Conservation (phyloP, 1,284 basidiomycete species). For the Papiliotrema terrestris region DNA sequence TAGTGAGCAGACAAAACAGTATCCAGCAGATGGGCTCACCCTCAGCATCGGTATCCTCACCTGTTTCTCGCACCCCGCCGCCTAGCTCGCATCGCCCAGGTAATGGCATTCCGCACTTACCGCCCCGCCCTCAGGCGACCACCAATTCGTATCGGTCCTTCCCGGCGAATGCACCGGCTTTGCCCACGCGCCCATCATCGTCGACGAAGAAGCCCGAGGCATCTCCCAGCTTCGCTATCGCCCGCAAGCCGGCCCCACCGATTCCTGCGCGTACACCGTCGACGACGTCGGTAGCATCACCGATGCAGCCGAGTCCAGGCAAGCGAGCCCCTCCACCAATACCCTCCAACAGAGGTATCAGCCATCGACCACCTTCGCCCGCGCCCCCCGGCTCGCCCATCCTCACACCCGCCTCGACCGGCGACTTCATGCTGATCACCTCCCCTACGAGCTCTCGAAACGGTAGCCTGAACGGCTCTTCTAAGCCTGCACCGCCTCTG, state of each 20-base stretch:
- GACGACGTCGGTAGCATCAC: neutral
- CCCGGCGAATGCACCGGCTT: conserved; percentile 1
- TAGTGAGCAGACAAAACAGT: conserved; percentile 7
- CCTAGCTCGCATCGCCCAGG: conserved; percentile 9
- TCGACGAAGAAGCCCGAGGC: neutral
- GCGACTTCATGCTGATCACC: conserved; percentile 39
- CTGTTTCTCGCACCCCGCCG: neutral
- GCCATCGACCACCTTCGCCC: neutral
- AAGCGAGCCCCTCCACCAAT: conserved; percentile 7
- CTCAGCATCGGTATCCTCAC: conserved; percentile 5
- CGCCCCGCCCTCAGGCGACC: conserved; percentile 1
- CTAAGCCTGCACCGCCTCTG: conserved; percentile 12
- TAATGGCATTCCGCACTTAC: neutral
- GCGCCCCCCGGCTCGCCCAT: conserved; percentile 11
- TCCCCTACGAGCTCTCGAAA: conserved; percentile 7
- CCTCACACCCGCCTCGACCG: conserved; percentile 36
- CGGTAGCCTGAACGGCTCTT: neutral
- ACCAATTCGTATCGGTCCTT: neutral
- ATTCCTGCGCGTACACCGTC: conserved; percentile 11
- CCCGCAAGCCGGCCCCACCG: conserved; percentile 12
- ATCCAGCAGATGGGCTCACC: neutral
- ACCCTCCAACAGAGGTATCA: conserved; percentile 6
- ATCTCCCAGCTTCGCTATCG: neutral
- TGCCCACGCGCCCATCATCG: conserved; percentile 6
- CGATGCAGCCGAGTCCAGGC: neutral